Base-by-base conservation (phyloP, 2,329 filamentous ascomycete species). In the Fusarium sp. region DNA sequence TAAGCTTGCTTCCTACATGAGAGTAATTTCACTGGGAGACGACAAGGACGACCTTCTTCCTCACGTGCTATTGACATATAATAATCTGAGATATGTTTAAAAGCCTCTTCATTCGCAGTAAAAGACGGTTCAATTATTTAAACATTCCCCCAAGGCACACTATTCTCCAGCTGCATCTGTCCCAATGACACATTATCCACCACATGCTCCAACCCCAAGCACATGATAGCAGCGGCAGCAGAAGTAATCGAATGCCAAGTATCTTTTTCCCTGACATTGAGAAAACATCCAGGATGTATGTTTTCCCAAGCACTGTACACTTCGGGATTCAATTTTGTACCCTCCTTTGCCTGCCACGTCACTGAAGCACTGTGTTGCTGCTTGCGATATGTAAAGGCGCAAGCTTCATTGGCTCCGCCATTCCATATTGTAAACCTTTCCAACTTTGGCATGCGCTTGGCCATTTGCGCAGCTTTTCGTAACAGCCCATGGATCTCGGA, bases 121-220 rank as follows among this genome's bases (percentile, higher is more conserved):
- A 9, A 25, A 7, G 9, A 7, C 14, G 9, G 14, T 16, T 7
- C 2, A 21, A 10, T 19, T 18, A n/a, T 12, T 23, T 10, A 21
- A 9, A 10, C 1, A 23, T 31, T 4, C 27, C 7, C 3, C 16
- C 1, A 29, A 42, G 42, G 27, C 14, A 39, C 16, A 31, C 12
- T 25, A n/a, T 63, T 60, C 42, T 70, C 72, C 42, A 10, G 42
- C 2, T 42, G 52, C 55, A 73, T 73, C 38, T 74, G 70, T 27
- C 38, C 23, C 35, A 73, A 35, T 8, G 63, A 71, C 11, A 60
- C 18, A 15, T 46, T 4, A 7, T 62, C 45, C 21, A 73, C 42
- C 18, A 73, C 67, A 48, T 60, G 61, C 5, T 49, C 31, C 33
- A 73, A 15, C 19, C 46, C 56, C 15, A 73, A 37, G 51, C 63